Base-by-base conservation (phyloP, 495 filamentous ascomycete species). In the Thozetella sp. region DNA sequence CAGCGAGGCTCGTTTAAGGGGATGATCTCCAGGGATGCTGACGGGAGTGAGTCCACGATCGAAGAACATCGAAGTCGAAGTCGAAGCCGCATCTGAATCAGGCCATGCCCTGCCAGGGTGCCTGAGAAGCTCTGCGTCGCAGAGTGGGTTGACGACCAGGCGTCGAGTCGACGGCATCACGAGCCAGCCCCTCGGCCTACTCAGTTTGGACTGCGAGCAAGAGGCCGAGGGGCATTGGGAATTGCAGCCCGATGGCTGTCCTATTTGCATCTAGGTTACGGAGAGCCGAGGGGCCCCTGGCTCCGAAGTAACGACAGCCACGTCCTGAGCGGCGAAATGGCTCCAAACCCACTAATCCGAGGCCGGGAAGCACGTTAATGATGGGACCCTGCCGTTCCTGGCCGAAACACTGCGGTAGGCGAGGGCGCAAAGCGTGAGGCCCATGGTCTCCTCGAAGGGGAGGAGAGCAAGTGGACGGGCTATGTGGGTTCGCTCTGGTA, bases 11-110 rank as follows among this genome's bases (percentile, higher is more conserved):
- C 43, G 43, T n/a, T 4, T 48, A 19, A n/a, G 20, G 30, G 17
- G 30, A 48, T 4, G n/a, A 20, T 48, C 3, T 11, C 43, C 43
- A 48, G 43, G 43, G 43, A 20, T 48, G 11, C 43, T n/a, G 3
- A 48, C 43, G 6, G 4, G 20, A 10, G 43, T 48, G 43, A 20
- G n/a, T n/a, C n/a, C n/a, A n/a, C n/a, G n/a, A n/a, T n/a, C n/a
- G n/a, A n/a, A n/a, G n/a, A n/a, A n/a, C n/a, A n/a, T 48, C 11
- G n/a, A 48, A 48, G 12, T 48, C 43, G 43, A 48, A 48, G 43
- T 11, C 43, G 43, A 48, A 48, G n/a, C 20, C 43, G n/a, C n/a
- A n/a, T n/a, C n/a, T n/a, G 43, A 48, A 48, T 48, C 43, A 48
- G 43, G n/a, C 9, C 30, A 10, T 48, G 43, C 43, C 20, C 6